Evolutionary conservation across 176 grass and related monocot genomes (phyloP).

Genomic region (Cymbopogon citratus): DNA sequence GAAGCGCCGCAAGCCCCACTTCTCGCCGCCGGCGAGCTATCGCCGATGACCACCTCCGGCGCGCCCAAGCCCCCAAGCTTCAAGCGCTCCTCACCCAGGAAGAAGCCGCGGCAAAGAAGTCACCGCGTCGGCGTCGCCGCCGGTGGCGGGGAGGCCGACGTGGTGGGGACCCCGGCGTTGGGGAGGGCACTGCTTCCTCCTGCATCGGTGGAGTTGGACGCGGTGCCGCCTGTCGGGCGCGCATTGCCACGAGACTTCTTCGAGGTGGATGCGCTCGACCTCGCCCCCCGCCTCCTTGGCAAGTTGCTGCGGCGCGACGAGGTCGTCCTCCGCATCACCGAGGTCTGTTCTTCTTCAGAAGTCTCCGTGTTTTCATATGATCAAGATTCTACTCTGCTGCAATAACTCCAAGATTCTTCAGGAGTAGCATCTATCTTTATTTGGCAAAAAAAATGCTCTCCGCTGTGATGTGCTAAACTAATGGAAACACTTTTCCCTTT

Average conservation of each 20-base stretch:
- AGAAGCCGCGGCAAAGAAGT: constrained; percentile 8
- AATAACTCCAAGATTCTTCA: no score
- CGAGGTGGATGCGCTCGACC: constrained; percentile 70
- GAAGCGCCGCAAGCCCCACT: not conserved
- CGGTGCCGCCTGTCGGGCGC: not conserved
- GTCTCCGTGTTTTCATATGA: not conserved
- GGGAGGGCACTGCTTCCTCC: not conserved
- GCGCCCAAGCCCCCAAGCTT: constrained; percentile 24
- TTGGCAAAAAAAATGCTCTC: no score
- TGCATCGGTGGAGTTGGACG: not conserved
- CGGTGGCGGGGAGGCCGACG: not conserved
- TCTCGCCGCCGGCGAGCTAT: not conserved
- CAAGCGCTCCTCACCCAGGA: constrained; percentile 54
- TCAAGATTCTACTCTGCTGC: not conserved
- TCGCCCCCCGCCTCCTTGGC: constrained; percentile 81
- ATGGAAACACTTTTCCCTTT: no score
- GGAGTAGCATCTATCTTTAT: no score
- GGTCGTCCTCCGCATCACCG: constrained; percentile 84
- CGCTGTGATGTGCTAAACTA: no score
- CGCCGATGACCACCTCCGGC: constrained; percentile 31
- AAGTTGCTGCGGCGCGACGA: constrained; percentile 81
- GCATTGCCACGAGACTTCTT: constrained; percentile 69
- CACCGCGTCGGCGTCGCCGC: constrained; percentile 26
- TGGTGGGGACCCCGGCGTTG: not conserved
- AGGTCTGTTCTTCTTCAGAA: constrained; percentile 42